Evolutionary conservation across 2,329 filamentous ascomycete genomes (phyloP).

Genomic region (Penicillium capsulatum): DNA sequence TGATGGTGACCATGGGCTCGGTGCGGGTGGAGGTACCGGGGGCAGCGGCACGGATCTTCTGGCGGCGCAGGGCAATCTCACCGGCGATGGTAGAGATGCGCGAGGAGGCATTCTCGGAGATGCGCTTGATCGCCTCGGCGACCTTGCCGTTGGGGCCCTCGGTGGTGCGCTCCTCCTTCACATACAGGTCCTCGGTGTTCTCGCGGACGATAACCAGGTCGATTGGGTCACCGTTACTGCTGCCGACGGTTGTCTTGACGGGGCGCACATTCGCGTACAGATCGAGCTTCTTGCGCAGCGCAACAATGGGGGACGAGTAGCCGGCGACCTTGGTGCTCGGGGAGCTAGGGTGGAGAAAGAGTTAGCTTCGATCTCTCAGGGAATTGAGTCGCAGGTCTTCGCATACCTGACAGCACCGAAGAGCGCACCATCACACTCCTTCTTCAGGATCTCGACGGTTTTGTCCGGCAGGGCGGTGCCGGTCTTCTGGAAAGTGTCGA

Average conservation of each 20-base stretch:
- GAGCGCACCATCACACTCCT: conserved; percentile 90
- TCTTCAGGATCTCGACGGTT: conserved; percentile 83
- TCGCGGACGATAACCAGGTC: conserved; percentile 98
- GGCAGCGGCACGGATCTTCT: conserved; percentile 65
- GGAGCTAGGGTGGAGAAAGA: conserved; percentile 51
- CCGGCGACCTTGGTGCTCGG: conserved; percentile 85
- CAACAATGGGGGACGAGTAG: conserved; percentile 95
- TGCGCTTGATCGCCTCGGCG: conserved; percentile 96
- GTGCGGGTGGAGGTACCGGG: conserved; percentile 53
- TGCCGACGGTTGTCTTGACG: conserved; percentile 71
- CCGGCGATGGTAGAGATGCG: conserved; percentile 92
- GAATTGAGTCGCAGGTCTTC: neutral
- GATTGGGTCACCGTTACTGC: conserved; percentile 56
- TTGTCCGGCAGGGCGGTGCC: conserved; percentile 83
- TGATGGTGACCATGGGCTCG: conserved; percentile 81
- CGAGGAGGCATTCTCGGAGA: conserved; percentile 76
- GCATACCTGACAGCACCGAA: conserved; percentile 81
- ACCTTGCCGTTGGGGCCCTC: conserved; percentile 71
- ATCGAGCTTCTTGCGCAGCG: conserved; percentile 88
- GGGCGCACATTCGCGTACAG: conserved; percentile 97
- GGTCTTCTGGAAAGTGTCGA: conserved; percentile 86
- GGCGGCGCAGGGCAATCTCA: conserved; percentile 83
- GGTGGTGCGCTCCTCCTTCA: conserved; percentile 90
- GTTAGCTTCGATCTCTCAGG: neutral
- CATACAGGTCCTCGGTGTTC: conserved; percentile 97